A percentile compares a stretch with the other conserved stretches of the same genome.
Conservation (phyloP, 2,329 filamentous ascomycete genomes). For the Saccharata proteae region DNA sequence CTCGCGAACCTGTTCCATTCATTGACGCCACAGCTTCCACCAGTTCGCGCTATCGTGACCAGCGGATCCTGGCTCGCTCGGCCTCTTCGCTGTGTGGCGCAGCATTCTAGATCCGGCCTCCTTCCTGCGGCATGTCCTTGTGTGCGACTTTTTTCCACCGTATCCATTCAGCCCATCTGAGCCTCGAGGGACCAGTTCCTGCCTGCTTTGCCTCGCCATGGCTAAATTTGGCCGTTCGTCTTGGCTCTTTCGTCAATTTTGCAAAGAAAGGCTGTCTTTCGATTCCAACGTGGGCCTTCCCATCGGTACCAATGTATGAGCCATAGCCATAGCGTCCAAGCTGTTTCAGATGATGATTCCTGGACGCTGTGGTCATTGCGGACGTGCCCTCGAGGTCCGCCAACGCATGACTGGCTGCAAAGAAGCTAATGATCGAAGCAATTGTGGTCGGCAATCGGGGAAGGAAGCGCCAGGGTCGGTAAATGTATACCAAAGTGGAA, state of each 20-base stretch:
- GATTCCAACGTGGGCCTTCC: conserved; percentile 38
- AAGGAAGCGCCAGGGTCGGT: conserved; percentile 31
- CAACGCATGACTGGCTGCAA: conserved; percentile 36
- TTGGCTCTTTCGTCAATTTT: conserved; percentile 10
- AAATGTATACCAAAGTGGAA: conserved; percentile 31
- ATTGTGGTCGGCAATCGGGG: conserved; percentile 41
- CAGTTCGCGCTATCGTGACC: no score
- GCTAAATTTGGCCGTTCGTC: not conserved
- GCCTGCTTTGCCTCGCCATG: no score
- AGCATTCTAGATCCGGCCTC: no score
- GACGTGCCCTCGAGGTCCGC: conserved; percentile 21
- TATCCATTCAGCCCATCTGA: no score
- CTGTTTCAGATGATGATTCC: conserved; percentile 11
- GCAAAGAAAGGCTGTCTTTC: conserved; percentile 37
- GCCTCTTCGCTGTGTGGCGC: no score
- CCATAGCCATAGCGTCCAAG: conserved; percentile 36
- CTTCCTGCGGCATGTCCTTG: no score
- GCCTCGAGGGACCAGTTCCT: no score
- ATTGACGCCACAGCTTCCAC: no score
- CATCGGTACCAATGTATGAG: conserved; percentile 36
- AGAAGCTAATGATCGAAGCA: conserved; percentile 35
- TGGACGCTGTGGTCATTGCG: conserved; percentile 12
- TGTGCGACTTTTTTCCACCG: no score
- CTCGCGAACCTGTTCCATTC: no score
- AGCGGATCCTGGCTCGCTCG: no score